Evolutionary conservation across 768 basidiomycete genomes (phyloP).

Genomic region (Termitomyces sp.): DNA sequence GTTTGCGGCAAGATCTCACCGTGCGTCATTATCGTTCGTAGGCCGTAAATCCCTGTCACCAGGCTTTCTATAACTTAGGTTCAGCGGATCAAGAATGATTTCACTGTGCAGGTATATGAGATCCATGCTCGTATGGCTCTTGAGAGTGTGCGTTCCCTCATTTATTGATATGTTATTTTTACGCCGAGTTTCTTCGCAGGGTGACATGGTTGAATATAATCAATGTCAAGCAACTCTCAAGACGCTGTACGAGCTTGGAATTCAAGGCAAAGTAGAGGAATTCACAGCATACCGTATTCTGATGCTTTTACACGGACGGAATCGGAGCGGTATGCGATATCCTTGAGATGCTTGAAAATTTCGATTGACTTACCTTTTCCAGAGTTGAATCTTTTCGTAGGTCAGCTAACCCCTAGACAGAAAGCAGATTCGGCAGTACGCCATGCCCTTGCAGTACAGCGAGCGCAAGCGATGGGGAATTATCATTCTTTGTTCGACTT

Average conservation of each 20-base stretch:
- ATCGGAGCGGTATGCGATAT: constrained; percentile 71
- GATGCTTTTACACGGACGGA: constrained; percentile 90
- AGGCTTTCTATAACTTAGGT: constrained; percentile 50
- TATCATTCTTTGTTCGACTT: constrained; percentile 89
- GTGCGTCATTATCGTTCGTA: constrained; percentile 44
- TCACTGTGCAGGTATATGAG: constrained; percentile 96
- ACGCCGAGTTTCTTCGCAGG: constrained; percentile 44
- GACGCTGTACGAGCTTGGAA: constrained; percentile 87
- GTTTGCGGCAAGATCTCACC: constrained; percentile 93
- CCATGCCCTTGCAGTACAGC: constrained; percentile 88
- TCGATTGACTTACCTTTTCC: background rate
- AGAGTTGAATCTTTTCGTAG: constrained; percentile 97
- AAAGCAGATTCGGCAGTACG: constrained; percentile 74
- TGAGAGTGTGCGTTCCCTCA: constrained; percentile 55
- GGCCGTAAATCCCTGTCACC: constrained; percentile 19
- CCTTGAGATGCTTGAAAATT: background rate
- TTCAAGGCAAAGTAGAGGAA: constrained; percentile 90
- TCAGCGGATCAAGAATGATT: constrained; percentile 97
- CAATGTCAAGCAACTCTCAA: constrained; percentile 92
- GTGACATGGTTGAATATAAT: constrained; percentile 98
- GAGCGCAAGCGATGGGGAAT: constrained; percentile 87
- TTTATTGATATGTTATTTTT: background rate
- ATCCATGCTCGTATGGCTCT: constrained; percentile 97
- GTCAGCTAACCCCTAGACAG: constrained; percentile 93
- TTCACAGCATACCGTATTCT: constrained; percentile 97